Evolutionary conservation across 768 basidiomycete species (phyloP).

Genomic region (Collybiopsis luxurians): DNA sequence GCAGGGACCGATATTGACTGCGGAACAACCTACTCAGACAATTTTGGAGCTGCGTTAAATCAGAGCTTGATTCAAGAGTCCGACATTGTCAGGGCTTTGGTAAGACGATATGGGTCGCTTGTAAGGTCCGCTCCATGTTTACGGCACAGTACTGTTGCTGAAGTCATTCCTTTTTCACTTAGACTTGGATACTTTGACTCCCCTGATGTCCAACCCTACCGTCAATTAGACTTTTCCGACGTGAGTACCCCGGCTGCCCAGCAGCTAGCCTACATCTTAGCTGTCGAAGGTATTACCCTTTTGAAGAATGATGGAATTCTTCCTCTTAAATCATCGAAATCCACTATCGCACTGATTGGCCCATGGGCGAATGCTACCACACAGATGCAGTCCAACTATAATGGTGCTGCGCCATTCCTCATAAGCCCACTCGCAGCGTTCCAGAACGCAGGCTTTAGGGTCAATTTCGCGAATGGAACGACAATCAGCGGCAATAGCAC

Average conservation of each 20-base stretch:
- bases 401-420: conserved; percentile 53
- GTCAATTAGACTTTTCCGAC: conserved; percentile 45
- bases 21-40: conserved; percentile 42
- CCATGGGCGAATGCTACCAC: conserved; percentile 56
- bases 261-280: conserved; percentile 46
- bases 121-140: conserved; percentile 36
- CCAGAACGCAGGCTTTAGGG: conserved; percentile 42
- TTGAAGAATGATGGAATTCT: conserved; percentile 64
- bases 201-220: conserved; percentile 44
- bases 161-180: neutral
- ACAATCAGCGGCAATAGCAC: conserved; percentile 34
- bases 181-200: conserved; percentile 62
- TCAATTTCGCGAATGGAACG: conserved; percentile 42
- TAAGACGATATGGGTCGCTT: conserved; percentile 50
- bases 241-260: conserved; percentile 47
- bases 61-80: conserved; percentile 42
- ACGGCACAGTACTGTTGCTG: neutral
- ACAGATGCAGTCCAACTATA: conserved; percentile 58
- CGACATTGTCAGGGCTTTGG: conserved; percentile 41
- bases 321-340: conserved; percentile 47
- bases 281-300: conserved; percentile 55
- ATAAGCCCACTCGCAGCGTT: conserved; percentile 51
- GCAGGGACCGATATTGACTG: conserved; percentile 58
- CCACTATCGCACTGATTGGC: conserved; percentile 56
- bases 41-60: conserved; percentile 47